A percentile compares a stretch with the other conserved stretches of the same genome.
phyloP scores from a whole-genome alignment of 208 protist species.

The Herpetomonas tarakana region DNA sequence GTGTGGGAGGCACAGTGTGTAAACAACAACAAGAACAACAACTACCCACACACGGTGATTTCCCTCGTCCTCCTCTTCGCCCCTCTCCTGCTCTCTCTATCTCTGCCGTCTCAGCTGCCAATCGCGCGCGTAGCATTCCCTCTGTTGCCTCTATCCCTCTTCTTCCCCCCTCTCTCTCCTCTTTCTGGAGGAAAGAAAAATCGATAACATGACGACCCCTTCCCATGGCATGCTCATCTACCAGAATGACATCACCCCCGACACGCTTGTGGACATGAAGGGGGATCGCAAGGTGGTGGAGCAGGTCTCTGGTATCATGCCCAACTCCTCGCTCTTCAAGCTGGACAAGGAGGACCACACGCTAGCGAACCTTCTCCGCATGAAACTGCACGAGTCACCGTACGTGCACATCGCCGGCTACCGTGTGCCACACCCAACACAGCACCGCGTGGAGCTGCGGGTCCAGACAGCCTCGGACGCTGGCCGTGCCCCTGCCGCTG shows the following conservation, averaged over 20 bases:
- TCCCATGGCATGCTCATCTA: constrained; percentile 91
- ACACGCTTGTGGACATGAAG: constrained; percentile 84
- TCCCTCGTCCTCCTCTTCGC: no score
- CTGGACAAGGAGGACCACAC: constrained; percentile 91
- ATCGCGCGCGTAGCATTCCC: no score
- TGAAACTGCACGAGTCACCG: constrained; percentile 82
- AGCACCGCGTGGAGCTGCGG: constrained; percentile 83
- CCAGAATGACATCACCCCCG: constrained; percentile 89
- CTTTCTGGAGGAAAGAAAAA: no score
- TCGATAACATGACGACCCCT: constrained; percentile 36
- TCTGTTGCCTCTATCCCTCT: no score
- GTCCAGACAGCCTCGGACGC: constrained; percentile 81
- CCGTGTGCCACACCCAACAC: constrained; percentile 87
- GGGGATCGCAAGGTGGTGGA: constrained; percentile 81
- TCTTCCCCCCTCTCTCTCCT: no score
- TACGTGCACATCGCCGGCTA: constrained; percentile 87
- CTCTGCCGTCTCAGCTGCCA: no score
- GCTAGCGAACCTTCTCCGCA: constrained; percentile 83
- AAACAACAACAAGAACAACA: no score
- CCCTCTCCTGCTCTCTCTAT: no score
- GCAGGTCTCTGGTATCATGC: constrained; percentile 69
- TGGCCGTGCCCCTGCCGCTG: constrained; percentile 10
- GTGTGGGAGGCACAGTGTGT: no score
- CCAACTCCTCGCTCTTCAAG: constrained; percentile 88
- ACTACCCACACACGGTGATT: no score